phyloP scores from a whole-genome alignment of 2,329 filamentous ascomycete genomes.

The Raffaelea ambrosiae region DNA sequence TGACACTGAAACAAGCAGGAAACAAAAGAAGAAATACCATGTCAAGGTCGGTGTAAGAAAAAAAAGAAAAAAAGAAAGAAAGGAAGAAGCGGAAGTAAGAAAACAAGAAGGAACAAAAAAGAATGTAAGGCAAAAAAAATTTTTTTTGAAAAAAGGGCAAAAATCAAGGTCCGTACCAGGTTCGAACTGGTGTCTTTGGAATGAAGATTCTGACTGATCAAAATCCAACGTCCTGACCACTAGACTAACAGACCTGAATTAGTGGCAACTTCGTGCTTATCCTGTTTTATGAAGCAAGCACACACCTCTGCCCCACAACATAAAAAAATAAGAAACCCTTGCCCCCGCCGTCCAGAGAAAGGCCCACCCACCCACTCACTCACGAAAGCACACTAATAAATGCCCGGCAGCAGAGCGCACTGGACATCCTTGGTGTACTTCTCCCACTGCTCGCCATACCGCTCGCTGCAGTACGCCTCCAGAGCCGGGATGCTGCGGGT shows the following conservation, averaged over 20 bases:
- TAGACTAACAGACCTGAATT: constrained; percentile 4
- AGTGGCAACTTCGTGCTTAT: not conserved
- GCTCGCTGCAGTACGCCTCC: constrained; percentile 26
- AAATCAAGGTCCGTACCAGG: constrained; percentile 6
- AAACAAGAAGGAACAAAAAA: not conserved
- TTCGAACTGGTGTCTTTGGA: constrained; percentile 8
- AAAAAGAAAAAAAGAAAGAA: not conserved
- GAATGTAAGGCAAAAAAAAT: not conserved
- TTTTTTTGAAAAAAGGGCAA: not conserved
- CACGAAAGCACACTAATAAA: no score
- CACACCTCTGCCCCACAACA: no score
- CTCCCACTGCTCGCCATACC: constrained; percentile 30
- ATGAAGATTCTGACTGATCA: constrained; percentile 1
- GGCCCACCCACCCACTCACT: no score
- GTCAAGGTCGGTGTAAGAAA: no score
- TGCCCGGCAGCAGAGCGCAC: constrained; percentile 25
- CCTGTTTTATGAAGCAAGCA: not conserved
- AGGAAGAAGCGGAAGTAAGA: not conserved
- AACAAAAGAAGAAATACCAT: no score
- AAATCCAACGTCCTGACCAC: constrained; percentile 7
- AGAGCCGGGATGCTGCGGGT: constrained; percentile 21
- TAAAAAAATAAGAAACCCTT: no score
- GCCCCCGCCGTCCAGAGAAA: no score
- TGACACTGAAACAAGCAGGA: no score
- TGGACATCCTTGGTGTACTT: constrained; percentile 28